Evolutionary conservation across 2,329 filamentous ascomycete genomes (phyloP), one percentile per base, ranked within the genome.

Genomic region (Sclerotinia trifoliorum): DNA sequence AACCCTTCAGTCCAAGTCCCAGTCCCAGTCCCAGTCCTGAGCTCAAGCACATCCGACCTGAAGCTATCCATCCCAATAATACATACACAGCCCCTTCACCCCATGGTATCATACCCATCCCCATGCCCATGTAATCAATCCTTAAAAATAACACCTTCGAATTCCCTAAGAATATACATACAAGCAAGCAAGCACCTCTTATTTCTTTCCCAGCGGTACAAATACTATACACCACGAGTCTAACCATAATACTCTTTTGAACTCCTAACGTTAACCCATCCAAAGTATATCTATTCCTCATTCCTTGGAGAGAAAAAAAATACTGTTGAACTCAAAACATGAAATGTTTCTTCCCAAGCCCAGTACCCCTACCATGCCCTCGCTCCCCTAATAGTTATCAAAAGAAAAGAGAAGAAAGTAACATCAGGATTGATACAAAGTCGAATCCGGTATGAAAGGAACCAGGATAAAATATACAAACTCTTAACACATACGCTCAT

Each of bases 181-280:
- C 8, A 19, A 8, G 19, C 8, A 19, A 8, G 19, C 8, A 19
- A 8, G 19, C 8, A 24, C 21, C 8, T n/a, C 8, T 35, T 63
- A 39, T 21, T 26, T 35, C 35, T 35, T 19, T 29, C 29, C 6
- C 15, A 24, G 17, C 10, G 4, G 15, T 15, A 21, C 48, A 51
- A 21, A n/a, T 63, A 13, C 46, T 39, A 17, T 60, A 39, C 29
- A 8, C n/a, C 32, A 63, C n/a, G 21, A 51, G 15, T n/a, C n/a
- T 63, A 26, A 21, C 35, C 35, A 35, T 1, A 19, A 51, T 63
- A 51, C n/a, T 39, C 29, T 63, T 62, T 63, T 63, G 7, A 51
- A 63, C 60, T 51, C 60, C 46, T 21, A 10, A 35, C 35, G 32
- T 7, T 26, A 19, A 26, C 29, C 15, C 8, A 63, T 63, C 46